These are phyloP conservation scores for Cercospora citrullina DNA, from an alignment of 2,329 filamentous ascomycete genomes.

Conservation along the genomic window DNA sequence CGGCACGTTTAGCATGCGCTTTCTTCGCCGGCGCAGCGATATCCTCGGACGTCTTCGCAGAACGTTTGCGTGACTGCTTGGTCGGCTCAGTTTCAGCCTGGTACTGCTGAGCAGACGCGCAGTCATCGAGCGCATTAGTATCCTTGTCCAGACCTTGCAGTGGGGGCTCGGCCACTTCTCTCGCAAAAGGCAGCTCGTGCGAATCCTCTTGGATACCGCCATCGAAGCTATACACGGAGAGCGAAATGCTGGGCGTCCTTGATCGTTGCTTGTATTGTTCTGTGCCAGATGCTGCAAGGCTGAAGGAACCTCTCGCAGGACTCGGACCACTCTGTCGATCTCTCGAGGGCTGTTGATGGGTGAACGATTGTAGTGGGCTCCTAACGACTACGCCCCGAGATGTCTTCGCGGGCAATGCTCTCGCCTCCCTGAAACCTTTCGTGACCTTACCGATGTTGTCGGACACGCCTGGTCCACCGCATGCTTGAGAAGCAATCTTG, in stretches of 20 bases:
- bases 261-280: constrained; percentile 2
- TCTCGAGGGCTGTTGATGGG: neutral
- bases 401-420: neutral
- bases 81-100: neutral
- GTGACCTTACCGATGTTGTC: neutral
- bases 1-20: neutral
- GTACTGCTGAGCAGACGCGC: neutral
- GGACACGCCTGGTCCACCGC: neutral
- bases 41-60: neutral
- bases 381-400: neutral
- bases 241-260: constrained; percentile 21
- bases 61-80: neutral
- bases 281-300: neutral
- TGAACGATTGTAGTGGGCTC: neutral
- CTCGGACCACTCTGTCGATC: neutral
- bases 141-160: neutral
- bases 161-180: neutral
- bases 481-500: neutral
- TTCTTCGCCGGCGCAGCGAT: neutral
- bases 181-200: neutral
- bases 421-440: neutral
- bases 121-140: neutral
- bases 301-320: neutral
- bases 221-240: constrained; percentile 24
- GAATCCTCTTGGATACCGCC: neutral